Evolutionary conservation across 768 basidiomycete species (phyloP).

Genomic region (Rhizopogon roseolus): DNA sequence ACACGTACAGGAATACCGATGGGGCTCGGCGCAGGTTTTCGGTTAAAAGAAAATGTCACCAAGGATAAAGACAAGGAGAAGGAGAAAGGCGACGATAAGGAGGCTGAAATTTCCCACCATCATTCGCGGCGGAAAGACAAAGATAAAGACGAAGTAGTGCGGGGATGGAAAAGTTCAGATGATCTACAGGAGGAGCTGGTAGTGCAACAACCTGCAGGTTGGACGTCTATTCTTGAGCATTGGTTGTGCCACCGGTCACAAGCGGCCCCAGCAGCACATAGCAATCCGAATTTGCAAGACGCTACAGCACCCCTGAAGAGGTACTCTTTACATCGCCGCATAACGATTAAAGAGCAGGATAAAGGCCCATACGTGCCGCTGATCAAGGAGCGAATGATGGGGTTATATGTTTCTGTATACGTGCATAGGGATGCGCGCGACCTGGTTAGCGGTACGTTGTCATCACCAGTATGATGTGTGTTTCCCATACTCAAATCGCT

Average conservation of each 20-base stretch:
- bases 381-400: slow-evolving; percentile 89
- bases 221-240: slow-evolving; percentile 74
- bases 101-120: slow-evolving; percentile 24
- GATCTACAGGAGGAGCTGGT: slow-evolving; percentile 29
- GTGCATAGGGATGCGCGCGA: slow-evolving; percentile 66
- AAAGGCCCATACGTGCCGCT: slow-evolving; percentile 81
- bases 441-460: slow-evolving; percentile 51
- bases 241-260: slow-evolving; percentile 51
- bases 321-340: slow-evolving; percentile 37
- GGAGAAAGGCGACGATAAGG: slow-evolving; percentile 25
- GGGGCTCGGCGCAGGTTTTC: slow-evolving; percentile 76
- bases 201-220: slow-evolving; percentile 41
- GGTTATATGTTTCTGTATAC: slow-evolving; percentile 75
- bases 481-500: neutral
- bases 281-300: slow-evolving; percentile 19
- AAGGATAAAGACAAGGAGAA: slow-evolving; percentile 31
- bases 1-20: slow-evolving; percentile 58
- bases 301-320: slow-evolving; percentile 40
- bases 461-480: neutral
- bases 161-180: slow-evolving; percentile 31
- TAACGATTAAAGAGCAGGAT: slow-evolving; percentile 36
- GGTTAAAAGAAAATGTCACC: slow-evolving; percentile 33
- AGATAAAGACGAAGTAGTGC: slow-evolving; percentile 29
- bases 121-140: slow-evolving; percentile 32
- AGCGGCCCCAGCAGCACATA: slow-evolving; percentile 14